Percentiles rank a stretch among this genome's conserved stretches.
Evolutionary conservation across 148 eudicot species (phyloP).

Genomic region (Oxyria digyna): DNA sequence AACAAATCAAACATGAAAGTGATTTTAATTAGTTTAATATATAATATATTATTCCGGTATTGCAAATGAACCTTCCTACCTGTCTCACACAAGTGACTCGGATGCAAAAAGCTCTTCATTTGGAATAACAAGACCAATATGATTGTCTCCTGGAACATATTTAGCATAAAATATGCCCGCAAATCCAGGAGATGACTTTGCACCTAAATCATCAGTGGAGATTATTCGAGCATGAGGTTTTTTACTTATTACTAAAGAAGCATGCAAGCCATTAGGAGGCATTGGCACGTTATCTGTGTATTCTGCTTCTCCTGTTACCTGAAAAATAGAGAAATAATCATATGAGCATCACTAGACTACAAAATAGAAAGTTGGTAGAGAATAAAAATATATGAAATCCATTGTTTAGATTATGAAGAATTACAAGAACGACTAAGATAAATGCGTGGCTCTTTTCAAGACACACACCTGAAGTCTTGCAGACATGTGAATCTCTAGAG

Average conservation of each 20-base stretch:
- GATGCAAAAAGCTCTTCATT: constrained; percentile 96
- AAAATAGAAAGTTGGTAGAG: not conserved
- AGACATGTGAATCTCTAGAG: constrained; percentile 93
- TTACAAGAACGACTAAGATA: not conserved
- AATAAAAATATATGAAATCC: not conserved
- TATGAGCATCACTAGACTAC: not conserved
- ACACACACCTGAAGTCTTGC: constrained; percentile 71
- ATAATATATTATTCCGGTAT: too few relatives aligned
- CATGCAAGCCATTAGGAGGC: constrained; percentile 80
- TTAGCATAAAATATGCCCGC: constrained; percentile 75
- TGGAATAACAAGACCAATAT: constrained; percentile 51
- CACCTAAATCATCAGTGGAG: constrained; percentile 68
- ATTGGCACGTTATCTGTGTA: constrained; percentile 76
- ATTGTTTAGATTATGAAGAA: not conserved
- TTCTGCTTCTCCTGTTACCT: constrained; percentile 98
- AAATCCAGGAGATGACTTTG: constrained; percentile 65
- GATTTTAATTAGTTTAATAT: too few relatives aligned
- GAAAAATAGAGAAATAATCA: not conserved
- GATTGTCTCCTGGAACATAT: constrained; percentile 73
- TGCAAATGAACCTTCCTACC: constrained; percentile 23
- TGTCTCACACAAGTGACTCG: constrained; percentile 95
- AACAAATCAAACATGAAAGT: too few relatives aligned
- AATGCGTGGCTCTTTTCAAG: not conserved
- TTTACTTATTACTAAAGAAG: constrained; percentile 65
- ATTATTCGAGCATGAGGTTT: constrained; percentile 96